Evolutionary conservation across 1,284 basidiomycete genomes (phyloP).

Genomic region (Paramarasmius palmivorus): DNA sequence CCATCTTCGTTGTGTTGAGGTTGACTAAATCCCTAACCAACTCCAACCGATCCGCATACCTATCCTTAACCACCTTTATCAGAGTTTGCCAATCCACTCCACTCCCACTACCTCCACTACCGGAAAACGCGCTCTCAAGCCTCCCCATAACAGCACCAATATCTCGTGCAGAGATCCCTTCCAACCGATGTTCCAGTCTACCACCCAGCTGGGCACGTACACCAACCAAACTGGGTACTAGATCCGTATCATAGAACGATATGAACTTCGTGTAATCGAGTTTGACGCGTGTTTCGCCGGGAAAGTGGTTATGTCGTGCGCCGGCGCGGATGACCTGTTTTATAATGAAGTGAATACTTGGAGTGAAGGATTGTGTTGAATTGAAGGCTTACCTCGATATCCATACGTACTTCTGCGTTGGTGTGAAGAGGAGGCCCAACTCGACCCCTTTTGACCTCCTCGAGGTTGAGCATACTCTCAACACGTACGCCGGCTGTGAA

Average conservation of each 20-base stretch:
- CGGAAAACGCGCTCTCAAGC: slow-evolving; percentile 18
- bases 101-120: slow-evolving; percentile 21
- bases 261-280: slow-evolving; percentile 41
- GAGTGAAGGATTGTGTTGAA: no score
- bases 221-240: slow-evolving; percentile 36
- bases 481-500: slow-evolving; percentile 40
- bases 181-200: slow-evolving; percentile 34
- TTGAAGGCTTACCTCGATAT: no score
- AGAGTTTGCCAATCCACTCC: slow-evolving; percentile 47
- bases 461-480: slow-evolving; percentile 29
- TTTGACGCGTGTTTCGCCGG: slow-evolving; percentile 44
- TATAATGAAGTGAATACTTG: no score
- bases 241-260: slow-evolving; percentile 43
- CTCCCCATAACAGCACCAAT: slow-evolving; percentile 20
- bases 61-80: slow-evolving; percentile 38
- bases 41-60: slow-evolving; percentile 45
- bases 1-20: not conserved
- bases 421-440: no score
- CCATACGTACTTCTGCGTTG: no score
- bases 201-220: slow-evolving; percentile 26
- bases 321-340: slow-evolving; percentile 34
- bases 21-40: slow-evolving; percentile 37
- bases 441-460: not conserved
- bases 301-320: slow-evolving; percentile 40
- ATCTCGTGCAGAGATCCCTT: slow-evolving; percentile 22